Evolutionary conservation across 495 filamentous ascomycete genomes (phyloP), one percentile per base, ranked within the genome.

Genomic region (Podospora didyma): DNA sequence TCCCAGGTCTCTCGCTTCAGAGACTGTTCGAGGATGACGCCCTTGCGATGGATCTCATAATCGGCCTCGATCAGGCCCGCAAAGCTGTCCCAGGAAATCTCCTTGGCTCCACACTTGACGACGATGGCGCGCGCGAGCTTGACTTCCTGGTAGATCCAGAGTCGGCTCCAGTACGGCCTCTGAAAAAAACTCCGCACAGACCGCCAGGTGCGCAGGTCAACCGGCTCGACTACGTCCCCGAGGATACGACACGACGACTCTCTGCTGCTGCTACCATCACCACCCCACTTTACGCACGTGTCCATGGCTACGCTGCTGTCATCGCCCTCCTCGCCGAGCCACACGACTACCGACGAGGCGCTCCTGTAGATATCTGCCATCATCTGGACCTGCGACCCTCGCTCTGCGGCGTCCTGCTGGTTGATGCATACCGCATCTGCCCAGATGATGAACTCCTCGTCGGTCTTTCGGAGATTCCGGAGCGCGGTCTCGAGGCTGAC

Each of bases 361-460:
- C 59, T 54, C 7, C 24, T 49, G 54, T 75, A 77, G 35, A 77
- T 73, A 59, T 53, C 62, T 11, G 59, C 60, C 61, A 70, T 70
- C 2, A 54, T 26, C 58, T 61, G 54, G n/a, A 70, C 57, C 31
- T 70, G 63, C n/a, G 51, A 48, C 0, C 7, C 34, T 2, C 22
- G 51, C 51, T 71, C 68, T n/a, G 46, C 21, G 0, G 17, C 0
- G 26, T 69, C 51, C 7, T 24, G 17, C 54, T 70, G 63, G 42
- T 69, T 59, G 34, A 75, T 74, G 53, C 64, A 74, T 10, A 70
- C 19, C 0, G 63, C 63, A 56, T 73, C 68, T 26, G 59, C 53
- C 61, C 59, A 70, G 45, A 71, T 24, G 24, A 50, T 62, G 45
- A n/a, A 21, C 20, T 46, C 20, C 10, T 2, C 9, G 42, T 46